Conservation (phyloP, 2,329 filamentous ascomycete species). For the Penicillium sp. region DNA sequence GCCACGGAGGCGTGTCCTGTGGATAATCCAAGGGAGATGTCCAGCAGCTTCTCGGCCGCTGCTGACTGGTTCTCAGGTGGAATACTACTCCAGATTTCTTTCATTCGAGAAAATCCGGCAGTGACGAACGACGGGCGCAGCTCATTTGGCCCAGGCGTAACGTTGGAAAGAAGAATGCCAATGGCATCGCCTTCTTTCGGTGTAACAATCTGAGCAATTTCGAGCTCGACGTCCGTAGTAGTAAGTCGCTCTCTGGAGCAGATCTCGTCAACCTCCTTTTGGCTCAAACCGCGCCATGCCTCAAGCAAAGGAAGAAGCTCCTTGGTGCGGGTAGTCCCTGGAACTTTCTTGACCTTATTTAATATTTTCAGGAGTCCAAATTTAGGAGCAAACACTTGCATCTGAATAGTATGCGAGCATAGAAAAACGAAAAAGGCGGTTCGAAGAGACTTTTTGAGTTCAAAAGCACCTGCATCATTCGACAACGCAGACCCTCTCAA, state of each 20-base stretch:
- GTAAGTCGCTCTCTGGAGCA: conserved; percentile 49
- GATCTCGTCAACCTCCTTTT: conserved; percentile 47
- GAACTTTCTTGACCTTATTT: conserved; percentile 64
- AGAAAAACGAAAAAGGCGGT: conserved; percentile 65
- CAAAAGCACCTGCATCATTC: conserved; percentile 42
- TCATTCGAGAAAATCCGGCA: conserved; percentile 63
- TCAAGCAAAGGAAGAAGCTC: conserved; percentile 69
- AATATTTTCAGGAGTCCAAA: conserved; percentile 64
- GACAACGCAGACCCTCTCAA: conserved; percentile 48
- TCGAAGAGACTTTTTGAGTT: conserved; percentile 59
- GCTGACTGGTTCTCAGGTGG: conserved; percentile 34
- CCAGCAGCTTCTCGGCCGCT: conserved; percentile 38
- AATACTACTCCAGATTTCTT: conserved; percentile 60
- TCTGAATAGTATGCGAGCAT: conserved; percentile 62
- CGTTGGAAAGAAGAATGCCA: conserved; percentile 48
- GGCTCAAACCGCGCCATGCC: conserved; percentile 58
- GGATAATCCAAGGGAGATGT: conserved; percentile 35
- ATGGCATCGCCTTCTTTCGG: conserved; percentile 55
- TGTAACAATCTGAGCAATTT: conserved; percentile 50
- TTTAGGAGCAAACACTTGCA: conserved; percentile 65
- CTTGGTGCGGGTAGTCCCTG: conserved; percentile 66
- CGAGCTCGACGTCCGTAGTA: conserved; percentile 46
- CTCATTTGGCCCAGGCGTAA: conserved; percentile 40
- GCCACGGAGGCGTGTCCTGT: conserved; percentile 24
- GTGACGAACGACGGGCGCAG: conserved; percentile 54